These are phyloP conservation scores for Venturia oleaginea DNA, from an alignment of 2,329 filamentous ascomycete species.

Conservation along the genomic window DNA sequence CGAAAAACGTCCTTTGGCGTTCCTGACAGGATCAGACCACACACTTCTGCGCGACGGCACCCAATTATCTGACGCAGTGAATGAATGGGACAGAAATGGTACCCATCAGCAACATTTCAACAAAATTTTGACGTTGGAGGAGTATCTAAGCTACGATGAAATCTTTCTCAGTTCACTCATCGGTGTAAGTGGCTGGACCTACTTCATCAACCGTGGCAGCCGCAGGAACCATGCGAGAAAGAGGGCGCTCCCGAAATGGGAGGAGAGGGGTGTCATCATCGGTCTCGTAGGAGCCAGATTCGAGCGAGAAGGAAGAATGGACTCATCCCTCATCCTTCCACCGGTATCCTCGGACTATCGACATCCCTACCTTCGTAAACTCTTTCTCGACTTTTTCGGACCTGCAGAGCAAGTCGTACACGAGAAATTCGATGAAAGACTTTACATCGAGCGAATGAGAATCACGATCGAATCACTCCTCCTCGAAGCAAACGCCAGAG, in stretches of 20 bases:
- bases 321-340: constrained; percentile 20
- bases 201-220: constrained; percentile 24
- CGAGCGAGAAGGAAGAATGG: constrained; percentile 24
- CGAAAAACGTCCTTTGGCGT: constrained; percentile 22
- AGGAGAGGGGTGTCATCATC: constrained; percentile 23
- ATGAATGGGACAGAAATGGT: constrained; percentile 24
- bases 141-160: constrained; percentile 27
- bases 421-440: constrained; percentile 16
- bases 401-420: background rate
- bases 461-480: constrained; percentile 24
- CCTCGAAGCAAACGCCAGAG: constrained; percentile 21
- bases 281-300: constrained; percentile 26
- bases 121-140: constrained; percentile 17
- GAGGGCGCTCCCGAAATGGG: constrained; percentile 15
- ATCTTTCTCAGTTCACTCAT: constrained; percentile 26
- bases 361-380: background rate
- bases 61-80: constrained; percentile 1
- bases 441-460: constrained; percentile 23
- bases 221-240: constrained; percentile 19
- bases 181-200: constrained; percentile 22
- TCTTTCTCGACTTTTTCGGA: constrained; percentile 5
- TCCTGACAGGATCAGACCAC: constrained; percentile 20
- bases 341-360: constrained; percentile 11
- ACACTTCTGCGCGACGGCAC: constrained; percentile 23
- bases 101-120: constrained; percentile 18